Base-by-base conservation (phyloP, 2,329 filamentous ascomycete genomes). In the Polychaeton citri region DNA sequence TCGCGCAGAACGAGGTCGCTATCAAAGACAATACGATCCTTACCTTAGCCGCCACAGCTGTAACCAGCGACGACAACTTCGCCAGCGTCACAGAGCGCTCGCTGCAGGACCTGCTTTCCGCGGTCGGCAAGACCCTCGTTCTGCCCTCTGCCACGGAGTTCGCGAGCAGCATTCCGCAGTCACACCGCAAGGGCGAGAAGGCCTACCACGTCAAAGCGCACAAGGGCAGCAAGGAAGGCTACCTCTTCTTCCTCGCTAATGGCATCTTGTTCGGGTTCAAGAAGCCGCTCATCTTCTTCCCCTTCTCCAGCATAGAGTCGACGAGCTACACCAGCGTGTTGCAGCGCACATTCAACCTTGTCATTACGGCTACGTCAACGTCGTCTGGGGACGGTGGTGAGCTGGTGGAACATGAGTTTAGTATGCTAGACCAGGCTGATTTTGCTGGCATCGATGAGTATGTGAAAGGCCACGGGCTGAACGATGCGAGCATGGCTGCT, bases 221-320 rank as follows among this genome's bases (percentile, higher is more conserved):
- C 53, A 58, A 71, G 28, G 75, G 75, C 3, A 76, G 71, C 47
- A 79, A 79, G 63, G 75, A 79, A 56, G 73, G 74, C 26, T 79
- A 72, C 48, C 63, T 79, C 10, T 79, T 75, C 60, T 69, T 79
- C 52, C 65, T 77, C 8, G 63, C 69, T 15, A 68, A 64, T 6
- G 75, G 75, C 20, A 72, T 79, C 33, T 54, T 79, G 28, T 79
- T 72, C 49, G 74, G 70, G 28, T 79, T 76, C 63, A 78, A 77
- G 49, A 79, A 79, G 48, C 75, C 75, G 0, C 59, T 79, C 17
- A 53, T 69, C 6, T 78, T 73, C 58, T 76, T 78, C 49, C 65
- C 72, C 6, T 76, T 79, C 41, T 65, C 68, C 33, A 60, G 63
- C 21, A 65, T 79, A 39, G 69, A 71, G 35, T 69, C 68, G 16